Base-by-base conservation (phyloP, 2,329 filamentous ascomycete species). In the Biscogniauxia sp. region DNA sequence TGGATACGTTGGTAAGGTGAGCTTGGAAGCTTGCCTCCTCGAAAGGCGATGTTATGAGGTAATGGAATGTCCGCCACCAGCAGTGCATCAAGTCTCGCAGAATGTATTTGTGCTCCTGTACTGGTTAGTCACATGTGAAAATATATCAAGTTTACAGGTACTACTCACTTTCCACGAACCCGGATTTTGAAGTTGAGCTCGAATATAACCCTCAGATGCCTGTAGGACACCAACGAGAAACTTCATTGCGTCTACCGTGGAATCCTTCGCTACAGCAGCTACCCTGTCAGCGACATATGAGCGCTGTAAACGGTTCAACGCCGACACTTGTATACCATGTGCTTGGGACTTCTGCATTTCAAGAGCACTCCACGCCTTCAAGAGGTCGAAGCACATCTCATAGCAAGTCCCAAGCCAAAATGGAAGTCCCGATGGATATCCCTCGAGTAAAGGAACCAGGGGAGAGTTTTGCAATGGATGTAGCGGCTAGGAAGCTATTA, bases 1-100 rank as follows among this genome's bases (percentile, higher is more conserved):
- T 75, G 0, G 77, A 76, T 6, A 83, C 81, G 57, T 85, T 80
- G 0, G 78, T 76, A 15, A 89, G 73, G 69, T 88, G 86, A 26
- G 86, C 86, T 69, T 87, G 86, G 72, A 89, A 89, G 37, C 76
- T 79, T 17, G 85, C 85, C 66, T 89, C 87, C 59, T 88, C 84
- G 64, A 89, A 89, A 0, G 72, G 68, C 3, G 69, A 20, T 0
- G 72, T 72, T 13, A 77, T 79, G 1, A 82, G 76, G 32, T 86
- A 76, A 0, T 69, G 65, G 59, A 84, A 78, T 0, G 84, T 88
- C 20, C 81, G 78, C 71, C 80, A 79, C 75, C 87, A 82, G 66
- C 83, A 86, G 60, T 82, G 80, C 57, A 83, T 69, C 9, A 87
- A 58, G 4, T 74, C 68, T 15, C 74, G 72, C 13, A 84, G 64